Conservation (phyloP, 176 grass and related monocot species). For the Cymbopogon citratus region DNA sequence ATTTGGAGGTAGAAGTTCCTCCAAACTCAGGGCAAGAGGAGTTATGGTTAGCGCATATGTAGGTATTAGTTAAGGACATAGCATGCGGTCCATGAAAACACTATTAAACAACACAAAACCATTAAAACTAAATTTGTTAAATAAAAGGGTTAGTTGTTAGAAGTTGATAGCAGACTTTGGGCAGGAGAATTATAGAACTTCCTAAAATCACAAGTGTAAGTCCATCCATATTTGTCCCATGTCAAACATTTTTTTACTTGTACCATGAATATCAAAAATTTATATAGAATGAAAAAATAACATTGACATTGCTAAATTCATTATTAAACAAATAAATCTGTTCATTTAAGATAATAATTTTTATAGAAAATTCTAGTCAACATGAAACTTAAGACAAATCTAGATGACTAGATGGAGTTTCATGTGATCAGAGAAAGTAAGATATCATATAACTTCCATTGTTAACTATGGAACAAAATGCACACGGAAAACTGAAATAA, state of each 20-base stretch:
- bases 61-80: conserved; percentile 50
- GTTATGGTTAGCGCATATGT: conserved; percentile 84
- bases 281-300: not conserved
- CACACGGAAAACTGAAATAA: not conserved
- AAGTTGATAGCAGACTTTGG: not conserved
- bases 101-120: not conserved
- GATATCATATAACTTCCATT: not conserved
- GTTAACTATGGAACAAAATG: not conserved
- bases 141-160: not conserved
- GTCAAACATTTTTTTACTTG: not conserved
- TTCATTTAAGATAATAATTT: not conserved
- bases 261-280: not conserved
- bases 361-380: not conserved
- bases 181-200: not conserved
- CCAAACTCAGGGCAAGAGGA: conserved; percentile 83
- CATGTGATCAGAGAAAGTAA: not conserved
- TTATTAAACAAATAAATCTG: not conserved
- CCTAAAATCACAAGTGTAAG: not conserved
- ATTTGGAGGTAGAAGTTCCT: conserved; percentile 69
- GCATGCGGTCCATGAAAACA: not conserved
- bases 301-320: not conserved
- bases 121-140: not conserved
- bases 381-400: not conserved
- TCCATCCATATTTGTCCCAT: not conserved
- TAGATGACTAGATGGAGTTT: too few relatives aligned